A percentile compares a stretch with the other conserved stretches of the same genome.
These are phyloP conservation scores for Kazachstania africana DNA, from an alignment of 805 yeast species.

Conservation along the genomic window DNA sequence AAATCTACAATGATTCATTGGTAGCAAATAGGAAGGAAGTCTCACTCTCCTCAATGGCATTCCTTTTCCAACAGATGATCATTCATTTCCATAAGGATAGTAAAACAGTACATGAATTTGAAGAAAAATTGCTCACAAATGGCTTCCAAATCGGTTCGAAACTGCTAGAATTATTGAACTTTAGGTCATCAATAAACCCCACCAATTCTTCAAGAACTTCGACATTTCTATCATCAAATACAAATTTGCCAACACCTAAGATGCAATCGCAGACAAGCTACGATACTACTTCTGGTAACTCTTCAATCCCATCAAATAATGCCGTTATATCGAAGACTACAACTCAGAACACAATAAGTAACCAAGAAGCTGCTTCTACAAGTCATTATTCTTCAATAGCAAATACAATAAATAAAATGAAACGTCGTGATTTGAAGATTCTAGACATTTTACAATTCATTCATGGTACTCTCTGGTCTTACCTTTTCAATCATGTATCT, in stretches of 20 bases:
- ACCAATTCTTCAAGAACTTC: slow-evolving; percentile 10
- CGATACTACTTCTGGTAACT: background rate
- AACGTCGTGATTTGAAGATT: slow-evolving; percentile 46
- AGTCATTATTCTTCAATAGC: slow-evolving; percentile 2
- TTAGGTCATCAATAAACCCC: slow-evolving; percentile 21
- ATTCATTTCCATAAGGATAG: slow-evolving; percentile 49
- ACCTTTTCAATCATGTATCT: slow-evolving; percentile 63
- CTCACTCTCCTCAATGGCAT: slow-evolving; percentile 55
- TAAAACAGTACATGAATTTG: slow-evolving; percentile 54
- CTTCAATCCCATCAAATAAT: background rate
- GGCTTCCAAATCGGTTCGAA: slow-evolving; percentile 72
- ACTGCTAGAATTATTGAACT: slow-evolving; percentile 44
- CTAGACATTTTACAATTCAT: slow-evolving; percentile 63
- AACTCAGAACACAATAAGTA: background rate
- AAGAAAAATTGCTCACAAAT: slow-evolving; percentile 47
- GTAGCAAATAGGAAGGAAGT: slow-evolving; percentile 34
- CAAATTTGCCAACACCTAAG: no score
- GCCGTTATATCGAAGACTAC: background rate
- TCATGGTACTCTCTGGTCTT: slow-evolving; percentile 62
- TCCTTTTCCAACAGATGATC: slow-evolving; percentile 61
- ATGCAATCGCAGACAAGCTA: background rate
- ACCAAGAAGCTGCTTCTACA: background rate
- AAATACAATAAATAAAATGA: slow-evolving; percentile 19
- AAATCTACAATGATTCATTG: slow-evolving; percentile 18
- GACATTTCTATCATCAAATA: slow-evolving; percentile 6